Base-by-base conservation (phyloP, 202 grass and related monocot genomes). In the Eragrostis tef region DNA sequence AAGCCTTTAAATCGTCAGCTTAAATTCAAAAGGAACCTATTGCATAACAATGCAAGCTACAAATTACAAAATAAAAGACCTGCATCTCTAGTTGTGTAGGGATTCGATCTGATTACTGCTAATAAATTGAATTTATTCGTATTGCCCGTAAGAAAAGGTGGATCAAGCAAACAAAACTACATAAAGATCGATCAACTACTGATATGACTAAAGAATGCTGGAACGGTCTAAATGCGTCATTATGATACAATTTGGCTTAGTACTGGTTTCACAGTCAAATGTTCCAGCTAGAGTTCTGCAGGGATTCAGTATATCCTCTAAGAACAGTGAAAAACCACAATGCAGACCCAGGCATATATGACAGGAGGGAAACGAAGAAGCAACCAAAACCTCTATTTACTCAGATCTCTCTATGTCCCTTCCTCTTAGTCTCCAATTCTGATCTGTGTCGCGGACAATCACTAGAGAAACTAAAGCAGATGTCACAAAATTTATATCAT, bases 261-360 rank as follows among this genome's bases (percentile, higher is more conserved):
- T 77, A 39, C 68, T 27, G 10, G 57, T 19, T 60, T 60, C 48
- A 72, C 47, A n/a, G 9, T 31, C 10, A 8, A 46, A 48, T 41
- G 13, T 7, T 20, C 16, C 8, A 64, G 34, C 59, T 57, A 11
- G 0, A 69, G n/a, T 3, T 65, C 12, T 43, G 2, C 45, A 73
- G 44, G 52, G 29, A 52, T 64, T 77, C 57, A 77, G 42, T 46
- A 19, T 13, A 71, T 61, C 63, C 51, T 48, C 31, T 69, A 27
- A 73, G 51, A 65, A 52, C 39, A 74, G 48, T 59, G 25, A 67
- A 57, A 58, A 75, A 50, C 3, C 71, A 78, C 20, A 44, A 83
- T 65, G 16, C 27, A 51, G 19, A 58, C 15, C 42, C 26, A 79
- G 58, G 16, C 14, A 17, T 7, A 53, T 39, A 53, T 9, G 6